These are phyloP conservation scores for Leptographium flavum DNA, from an alignment of 2,329 filamentous ascomycete genomes.

Conservation along the genomic window DNA sequence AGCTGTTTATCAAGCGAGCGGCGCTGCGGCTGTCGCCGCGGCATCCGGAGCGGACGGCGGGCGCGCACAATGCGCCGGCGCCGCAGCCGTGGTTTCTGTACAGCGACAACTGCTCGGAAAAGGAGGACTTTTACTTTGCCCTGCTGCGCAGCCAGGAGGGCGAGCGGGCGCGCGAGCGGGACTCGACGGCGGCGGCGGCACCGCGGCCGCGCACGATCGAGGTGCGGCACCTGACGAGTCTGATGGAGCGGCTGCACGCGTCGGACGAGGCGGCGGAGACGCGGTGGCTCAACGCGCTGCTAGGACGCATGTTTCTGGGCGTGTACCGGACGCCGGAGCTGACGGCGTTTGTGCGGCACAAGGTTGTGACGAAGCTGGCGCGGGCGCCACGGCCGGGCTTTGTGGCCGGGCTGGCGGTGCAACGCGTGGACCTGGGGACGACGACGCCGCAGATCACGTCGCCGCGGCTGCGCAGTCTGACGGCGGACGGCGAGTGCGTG, in stretches of 20 bases:
- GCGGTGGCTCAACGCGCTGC: slow-evolving; percentile 82
- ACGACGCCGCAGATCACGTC: slow-evolving; percentile 82
- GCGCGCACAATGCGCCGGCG: slow-evolving; percentile 37
- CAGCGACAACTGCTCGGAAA: slow-evolving; percentile 87
- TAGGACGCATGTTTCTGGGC: slow-evolving; percentile 78
- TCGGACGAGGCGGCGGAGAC: slow-evolving; percentile 84
- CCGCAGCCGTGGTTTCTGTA: slow-evolving; percentile 88
- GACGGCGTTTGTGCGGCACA: slow-evolving; percentile 64
- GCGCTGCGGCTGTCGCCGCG: slow-evolving; percentile 69
- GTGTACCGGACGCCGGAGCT: slow-evolving; percentile 75
- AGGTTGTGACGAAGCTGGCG: slow-evolving; percentile 92
- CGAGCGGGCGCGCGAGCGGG: slow-evolving; percentile 15
- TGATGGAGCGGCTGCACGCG: slow-evolving; percentile 83
- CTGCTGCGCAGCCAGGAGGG: slow-evolving; percentile 41
- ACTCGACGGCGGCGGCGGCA: too few species aligned
- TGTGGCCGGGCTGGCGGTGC: slow-evolving; percentile 70
- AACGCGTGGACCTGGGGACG: slow-evolving; percentile 73
- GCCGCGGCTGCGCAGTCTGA: slow-evolving; percentile 74
- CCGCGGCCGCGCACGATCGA: slow-evolving; percentile 67
- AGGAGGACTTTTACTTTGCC: slow-evolving; percentile 97
- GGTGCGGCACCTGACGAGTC: slow-evolving; percentile 69
- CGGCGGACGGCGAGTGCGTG: slow-evolving; percentile 78
- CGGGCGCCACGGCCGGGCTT: slow-evolving; percentile 86
- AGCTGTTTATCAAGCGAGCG: slow-evolving; percentile 91
- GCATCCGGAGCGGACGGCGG: slow-evolving; percentile 29